Evolutionary conservation across 257 asterid species (phyloP).

Genomic region (Thymus mandschuricus): DNA sequence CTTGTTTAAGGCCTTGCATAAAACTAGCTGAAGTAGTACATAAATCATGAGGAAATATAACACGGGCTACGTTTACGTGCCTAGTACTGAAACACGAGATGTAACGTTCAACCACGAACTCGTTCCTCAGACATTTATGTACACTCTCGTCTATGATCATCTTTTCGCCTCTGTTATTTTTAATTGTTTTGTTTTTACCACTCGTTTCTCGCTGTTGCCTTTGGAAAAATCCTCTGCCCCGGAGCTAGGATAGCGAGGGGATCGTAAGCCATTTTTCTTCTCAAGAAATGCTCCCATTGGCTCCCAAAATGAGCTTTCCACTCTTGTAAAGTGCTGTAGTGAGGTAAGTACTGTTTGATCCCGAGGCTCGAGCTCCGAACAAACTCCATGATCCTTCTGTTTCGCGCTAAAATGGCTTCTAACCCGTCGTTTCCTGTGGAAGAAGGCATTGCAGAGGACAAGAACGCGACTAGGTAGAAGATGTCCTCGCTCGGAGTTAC

Average conservation of each 20-base stretch:
- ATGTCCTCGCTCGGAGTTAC: slow-evolving; percentile 75
- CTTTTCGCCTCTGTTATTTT: slow-evolving; percentile 21
- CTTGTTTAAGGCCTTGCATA: background rate
- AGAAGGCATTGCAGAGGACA: slow-evolving; percentile 70
- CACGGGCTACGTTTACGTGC: background rate
- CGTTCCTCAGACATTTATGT: slow-evolving; percentile 13
- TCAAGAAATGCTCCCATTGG: slow-evolving; percentile 63
- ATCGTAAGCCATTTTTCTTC: slow-evolving; percentile 70
- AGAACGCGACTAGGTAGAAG: slow-evolving; percentile 70
- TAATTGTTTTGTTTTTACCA: slow-evolving; percentile 22
- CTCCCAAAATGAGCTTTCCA: slow-evolving; percentile 83
- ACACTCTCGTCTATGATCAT: slow-evolving; percentile 21
- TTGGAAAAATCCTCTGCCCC: slow-evolving; percentile 74
- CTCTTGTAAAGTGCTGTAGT: slow-evolving; percentile 63
- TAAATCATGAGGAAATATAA: background rate
- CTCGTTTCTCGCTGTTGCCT: slow-evolving; percentile 40
- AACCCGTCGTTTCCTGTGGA: slow-evolving; percentile 69
- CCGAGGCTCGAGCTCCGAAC: slow-evolving; percentile 54
- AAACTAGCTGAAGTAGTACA: background rate
- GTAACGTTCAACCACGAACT: slow-evolving; percentile 5
- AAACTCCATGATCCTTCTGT: slow-evolving; percentile 55
- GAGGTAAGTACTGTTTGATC: slow-evolving; percentile 84
- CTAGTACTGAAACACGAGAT: slow-evolving; percentile 9
- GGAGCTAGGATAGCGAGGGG: slow-evolving; percentile 92
- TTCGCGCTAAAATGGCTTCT: slow-evolving; percentile 54